Conservation (phyloP, 2,329 filamentous ascomycete genomes). For the Endothia cerciana region DNA sequence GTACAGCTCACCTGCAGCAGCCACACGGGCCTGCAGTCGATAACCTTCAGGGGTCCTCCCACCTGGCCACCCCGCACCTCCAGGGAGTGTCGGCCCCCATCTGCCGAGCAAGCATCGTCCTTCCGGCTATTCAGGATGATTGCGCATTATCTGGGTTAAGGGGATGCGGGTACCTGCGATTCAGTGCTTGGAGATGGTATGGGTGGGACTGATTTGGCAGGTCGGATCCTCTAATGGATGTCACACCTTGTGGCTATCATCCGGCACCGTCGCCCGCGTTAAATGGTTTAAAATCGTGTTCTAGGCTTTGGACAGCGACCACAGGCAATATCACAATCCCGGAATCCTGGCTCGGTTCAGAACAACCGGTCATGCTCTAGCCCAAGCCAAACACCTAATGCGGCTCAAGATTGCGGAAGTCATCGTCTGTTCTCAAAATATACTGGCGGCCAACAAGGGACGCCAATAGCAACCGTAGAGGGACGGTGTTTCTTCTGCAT, state of each 20-base stretch:
- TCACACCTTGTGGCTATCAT: conserved; percentile 8
- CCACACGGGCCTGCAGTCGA: neutral
- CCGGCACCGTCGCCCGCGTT: neutral
- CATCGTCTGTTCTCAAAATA: too few relatives aligned
- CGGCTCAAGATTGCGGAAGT: too few relatives aligned
- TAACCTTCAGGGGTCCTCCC: conserved; percentile 14
- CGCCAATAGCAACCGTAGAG: too few relatives aligned
- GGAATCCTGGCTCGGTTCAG: neutral
- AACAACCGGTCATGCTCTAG: neutral
- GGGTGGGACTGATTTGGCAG: conserved; percentile 16
- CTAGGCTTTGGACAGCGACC: neutral
- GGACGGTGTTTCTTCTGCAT: too few relatives aligned
- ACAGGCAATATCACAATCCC: neutral
- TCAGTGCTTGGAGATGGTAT: conserved; percentile 13
- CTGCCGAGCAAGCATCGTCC: conserved; percentile 22
- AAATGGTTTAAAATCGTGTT: neutral
- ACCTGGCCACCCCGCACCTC: conserved; percentile 9
- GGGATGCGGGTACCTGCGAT: conserved; percentile 23
- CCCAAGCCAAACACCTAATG: too few relatives aligned
- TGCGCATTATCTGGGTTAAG: conserved; percentile 6
- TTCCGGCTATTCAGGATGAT: neutral
- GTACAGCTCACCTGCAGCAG: conserved; percentile 9
- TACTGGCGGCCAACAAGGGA: too few relatives aligned
- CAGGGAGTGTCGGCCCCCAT: conserved; percentile 15
- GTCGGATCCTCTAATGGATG: conserved; percentile 6